Evolutionary conservation across 2,329 filamentous ascomycete genomes (phyloP).

Genomic region (Magnaporthales sp.): DNA sequence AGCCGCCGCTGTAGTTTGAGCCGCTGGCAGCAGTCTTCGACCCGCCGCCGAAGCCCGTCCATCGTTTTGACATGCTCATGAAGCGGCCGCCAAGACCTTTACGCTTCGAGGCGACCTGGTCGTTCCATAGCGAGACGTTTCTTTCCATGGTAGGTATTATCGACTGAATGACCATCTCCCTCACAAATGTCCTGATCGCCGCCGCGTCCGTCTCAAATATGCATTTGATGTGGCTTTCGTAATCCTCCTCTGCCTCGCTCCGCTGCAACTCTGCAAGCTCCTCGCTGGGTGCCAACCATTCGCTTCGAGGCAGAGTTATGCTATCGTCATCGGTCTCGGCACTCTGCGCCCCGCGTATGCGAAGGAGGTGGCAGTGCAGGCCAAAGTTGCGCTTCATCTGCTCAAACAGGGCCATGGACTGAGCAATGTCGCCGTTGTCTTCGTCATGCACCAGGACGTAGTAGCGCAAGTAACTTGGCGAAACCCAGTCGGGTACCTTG

Average conservation of each 20-base stretch:
- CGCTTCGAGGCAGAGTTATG: slow-evolving; percentile 67
- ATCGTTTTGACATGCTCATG: slow-evolving; percentile 86
- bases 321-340: slow-evolving; percentile 88
- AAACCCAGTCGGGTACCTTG: slow-evolving; percentile 74
- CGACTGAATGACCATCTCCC: slow-evolving; percentile 92
- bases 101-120: slow-evolving; percentile 85
- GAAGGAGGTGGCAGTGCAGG: slow-evolving; percentile 84
- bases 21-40: slow-evolving; percentile 34
- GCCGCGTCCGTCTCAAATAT: slow-evolving; percentile 90
- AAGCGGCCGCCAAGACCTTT: slow-evolving; percentile 88
- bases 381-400: slow-evolving; percentile 99
- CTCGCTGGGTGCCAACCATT: slow-evolving; percentile 85
- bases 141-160: slow-evolving; percentile 96
- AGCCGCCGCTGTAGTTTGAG: slow-evolving; percentile 67
- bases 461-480: slow-evolving; percentile 87
- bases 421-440: slow-evolving; percentile 83
- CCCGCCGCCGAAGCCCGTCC: slow-evolving; percentile 68
- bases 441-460: slow-evolving; percentile 97
- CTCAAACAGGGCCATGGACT: slow-evolving; percentile 85
- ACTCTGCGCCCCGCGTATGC: slow-evolving; percentile 77
- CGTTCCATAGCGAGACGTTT: slow-evolving; percentile 86
- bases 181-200: slow-evolving; percentile 79
- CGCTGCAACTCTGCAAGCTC: slow-evolving; percentile 67
- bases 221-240: slow-evolving; percentile 55
- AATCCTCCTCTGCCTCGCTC: slow-evolving; percentile 28